Conservation (phyloP, 768 basidiomycete genomes). For the Podaxis pistillaris region DNA sequence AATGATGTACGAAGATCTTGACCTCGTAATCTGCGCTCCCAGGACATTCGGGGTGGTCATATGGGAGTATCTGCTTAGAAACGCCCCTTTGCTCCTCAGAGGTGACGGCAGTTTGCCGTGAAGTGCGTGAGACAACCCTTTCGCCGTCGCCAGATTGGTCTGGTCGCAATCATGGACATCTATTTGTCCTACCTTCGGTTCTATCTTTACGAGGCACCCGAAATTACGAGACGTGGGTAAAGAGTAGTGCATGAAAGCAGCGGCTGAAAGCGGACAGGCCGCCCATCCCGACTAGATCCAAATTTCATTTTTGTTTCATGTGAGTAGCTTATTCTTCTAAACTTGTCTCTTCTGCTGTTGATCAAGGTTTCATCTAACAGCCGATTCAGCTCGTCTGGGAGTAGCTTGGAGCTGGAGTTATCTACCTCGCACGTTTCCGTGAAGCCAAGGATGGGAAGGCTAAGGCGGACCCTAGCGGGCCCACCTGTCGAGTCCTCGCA, state of each 20-base stretch:
- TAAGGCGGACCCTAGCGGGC: neutral
- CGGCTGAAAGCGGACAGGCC: neutral
- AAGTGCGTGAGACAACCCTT: slow-evolving; percentile 2
- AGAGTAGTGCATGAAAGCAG: neutral
- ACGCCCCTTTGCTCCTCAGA: neutral
- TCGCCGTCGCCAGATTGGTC: neutral
- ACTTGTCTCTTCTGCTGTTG: neutral
- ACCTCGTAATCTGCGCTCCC: slow-evolving; percentile 10
- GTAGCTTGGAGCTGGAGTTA: neutral
- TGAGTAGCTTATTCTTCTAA: neutral
- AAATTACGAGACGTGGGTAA: neutral
- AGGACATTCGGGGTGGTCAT: neutral
- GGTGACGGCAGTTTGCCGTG: slow-evolving; percentile 9
- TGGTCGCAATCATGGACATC: neutral
- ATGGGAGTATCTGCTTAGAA: slow-evolving; percentile 6
- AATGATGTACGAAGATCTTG: slow-evolving; percentile 9
- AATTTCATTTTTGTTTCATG: neutral
- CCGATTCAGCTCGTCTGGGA: neutral
- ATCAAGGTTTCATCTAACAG: neutral
- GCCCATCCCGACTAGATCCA: neutral
- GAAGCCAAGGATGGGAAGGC: neutral
- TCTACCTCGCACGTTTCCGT: neutral
- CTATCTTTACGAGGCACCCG: neutral
- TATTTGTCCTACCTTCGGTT: neutral
- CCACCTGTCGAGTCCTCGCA: neutral